Percentiles rank a stretch among this genome's conserved stretches.
Evolutionary conservation across 164 flowering plant species (phyloP).

Genomic region (Protea cynaroides): DNA sequence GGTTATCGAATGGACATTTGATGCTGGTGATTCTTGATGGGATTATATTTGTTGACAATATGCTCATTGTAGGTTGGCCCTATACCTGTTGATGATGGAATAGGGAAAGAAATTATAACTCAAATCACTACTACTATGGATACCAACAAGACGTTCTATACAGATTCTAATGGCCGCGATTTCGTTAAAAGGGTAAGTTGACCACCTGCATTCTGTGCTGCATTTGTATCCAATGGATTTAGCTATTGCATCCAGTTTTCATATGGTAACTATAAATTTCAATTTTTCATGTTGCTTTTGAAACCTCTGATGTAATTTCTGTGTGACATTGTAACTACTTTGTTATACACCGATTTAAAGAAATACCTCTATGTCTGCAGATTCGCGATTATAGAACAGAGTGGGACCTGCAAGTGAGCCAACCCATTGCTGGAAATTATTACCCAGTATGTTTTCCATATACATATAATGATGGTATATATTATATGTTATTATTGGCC

Average conservation of each 20-base stretch:
- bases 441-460: slow-evolving; percentile 64
- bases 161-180: slow-evolving; percentile 95
- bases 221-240: background rate
- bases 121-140: slow-evolving; percentile 57
- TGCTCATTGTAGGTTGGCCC: slow-evolving; percentile 31
- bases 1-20: background rate
- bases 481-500: background rate
- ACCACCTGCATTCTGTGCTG: background rate
- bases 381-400: slow-evolving; percentile 79
- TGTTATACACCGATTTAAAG: background rate
- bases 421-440: slow-evolving; percentile 91
- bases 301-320: background rate
- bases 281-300: too few relatives aligned
- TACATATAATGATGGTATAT: background rate
- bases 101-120: slow-evolving; percentile 75
- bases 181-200: slow-evolving; percentile 77
- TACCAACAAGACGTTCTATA: slow-evolving; percentile 74
- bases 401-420: slow-evolving; percentile 81
- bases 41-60: background rate
- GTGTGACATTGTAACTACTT: background rate
- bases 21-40: background rate
- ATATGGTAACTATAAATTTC: background rate
- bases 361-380: slow-evolving; percentile 34
- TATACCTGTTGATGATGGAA: slow-evolving; percentile 59
- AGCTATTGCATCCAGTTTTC: background rate